These are phyloP conservation scores for Murraya koenigii DNA, from an alignment of 345 rosid genomes.

Conservation along the genomic window DNA sequence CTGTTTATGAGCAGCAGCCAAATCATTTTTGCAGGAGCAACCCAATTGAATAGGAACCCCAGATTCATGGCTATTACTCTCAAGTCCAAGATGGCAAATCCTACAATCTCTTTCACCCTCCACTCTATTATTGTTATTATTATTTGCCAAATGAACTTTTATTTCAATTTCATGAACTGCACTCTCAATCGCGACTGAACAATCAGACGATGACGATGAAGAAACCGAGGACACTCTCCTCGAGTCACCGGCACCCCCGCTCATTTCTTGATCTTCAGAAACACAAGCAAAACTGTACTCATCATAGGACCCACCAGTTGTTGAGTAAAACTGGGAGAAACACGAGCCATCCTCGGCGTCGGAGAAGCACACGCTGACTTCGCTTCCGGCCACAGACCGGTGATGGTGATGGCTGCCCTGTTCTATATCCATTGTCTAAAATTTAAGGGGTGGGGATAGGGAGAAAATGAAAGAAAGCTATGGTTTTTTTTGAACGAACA, in stretches of 20 bases:
- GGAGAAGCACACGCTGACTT: constrained; percentile 55
- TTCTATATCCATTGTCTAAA: constrained; percentile 48
- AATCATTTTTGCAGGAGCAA: constrained; percentile 90
- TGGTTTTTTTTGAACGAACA: not conserved
- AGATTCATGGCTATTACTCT: constrained; percentile 58
- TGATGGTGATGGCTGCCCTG: constrained; percentile 50
- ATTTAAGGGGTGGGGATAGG: too few relatives aligned
- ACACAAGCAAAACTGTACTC: constrained; percentile 50
- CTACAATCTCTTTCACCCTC: constrained; percentile 68
- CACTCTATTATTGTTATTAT: constrained; percentile 13
- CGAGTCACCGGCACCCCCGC: constrained; percentile 26
- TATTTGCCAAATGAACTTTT: constrained; percentile 37
- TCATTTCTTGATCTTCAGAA: constrained; percentile 38
- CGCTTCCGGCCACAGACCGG: constrained; percentile 30
- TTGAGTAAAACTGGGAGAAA: constrained; percentile 82
- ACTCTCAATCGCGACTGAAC: constrained; percentile 45
- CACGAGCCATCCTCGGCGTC: constrained; percentile 84
- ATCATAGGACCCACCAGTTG: constrained; percentile 72
- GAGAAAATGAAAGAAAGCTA: not conserved
- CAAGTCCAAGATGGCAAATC: constrained; percentile 88
- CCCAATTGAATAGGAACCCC: constrained; percentile 75
- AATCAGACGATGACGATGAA: constrained; percentile 29
- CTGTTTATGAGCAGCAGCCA: constrained; percentile 90
- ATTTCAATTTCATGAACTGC: constrained; percentile 37
- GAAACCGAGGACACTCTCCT: constrained; percentile 56